Percentiles rank a stretch among this genome's conserved stretches.
Evolutionary conservation across 495 filamentous ascomycete species (phyloP).

Genomic region (Cercophora sp.): DNA sequence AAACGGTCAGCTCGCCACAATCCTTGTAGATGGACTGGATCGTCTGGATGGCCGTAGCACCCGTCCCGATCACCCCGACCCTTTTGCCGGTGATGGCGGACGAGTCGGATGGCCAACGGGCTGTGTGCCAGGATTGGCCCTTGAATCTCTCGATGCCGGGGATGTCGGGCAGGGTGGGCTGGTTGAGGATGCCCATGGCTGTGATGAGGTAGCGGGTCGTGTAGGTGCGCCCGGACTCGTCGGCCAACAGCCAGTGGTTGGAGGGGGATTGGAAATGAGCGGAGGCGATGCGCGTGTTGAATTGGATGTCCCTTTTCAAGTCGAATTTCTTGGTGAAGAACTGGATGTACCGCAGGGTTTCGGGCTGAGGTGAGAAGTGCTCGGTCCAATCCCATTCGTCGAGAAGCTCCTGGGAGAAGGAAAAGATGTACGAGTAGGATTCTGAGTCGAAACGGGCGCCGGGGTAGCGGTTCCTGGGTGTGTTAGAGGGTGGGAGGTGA

Average conservation of each 20-base stretch:
- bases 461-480: conserved; percentile 35
- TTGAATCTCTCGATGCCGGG: conserved; percentile 40
- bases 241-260: conserved; percentile 34
- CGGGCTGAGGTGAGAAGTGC: conserved; percentile 35
- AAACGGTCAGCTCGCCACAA: conserved; percentile 44
- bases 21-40: conserved; percentile 44
- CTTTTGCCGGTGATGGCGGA: conserved; percentile 41
- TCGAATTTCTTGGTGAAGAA: conserved; percentile 39
- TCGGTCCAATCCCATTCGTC: conserved; percentile 45
- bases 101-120: conserved; percentile 48
- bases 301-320: conserved; percentile 40
- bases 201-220: conserved; percentile 31
- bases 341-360: conserved; percentile 42
- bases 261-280: conserved; percentile 34
- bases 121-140: conserved; percentile 47
- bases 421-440: conserved; percentile 40
- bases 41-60: conserved; percentile 49
- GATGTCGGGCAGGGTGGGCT: conserved; percentile 41
- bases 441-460: conserved; percentile 42
- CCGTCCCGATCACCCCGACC: conserved; percentile 50
- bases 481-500: conserved; percentile 12
- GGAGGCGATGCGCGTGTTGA: conserved; percentile 36
- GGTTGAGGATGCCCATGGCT: conserved; percentile 36
- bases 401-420: conserved; percentile 34
- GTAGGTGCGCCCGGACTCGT: conserved; percentile 27